Evolutionary conservation across 805 yeast species (phyloP).

Genomic region (Yamadazyma scolyti): DNA sequence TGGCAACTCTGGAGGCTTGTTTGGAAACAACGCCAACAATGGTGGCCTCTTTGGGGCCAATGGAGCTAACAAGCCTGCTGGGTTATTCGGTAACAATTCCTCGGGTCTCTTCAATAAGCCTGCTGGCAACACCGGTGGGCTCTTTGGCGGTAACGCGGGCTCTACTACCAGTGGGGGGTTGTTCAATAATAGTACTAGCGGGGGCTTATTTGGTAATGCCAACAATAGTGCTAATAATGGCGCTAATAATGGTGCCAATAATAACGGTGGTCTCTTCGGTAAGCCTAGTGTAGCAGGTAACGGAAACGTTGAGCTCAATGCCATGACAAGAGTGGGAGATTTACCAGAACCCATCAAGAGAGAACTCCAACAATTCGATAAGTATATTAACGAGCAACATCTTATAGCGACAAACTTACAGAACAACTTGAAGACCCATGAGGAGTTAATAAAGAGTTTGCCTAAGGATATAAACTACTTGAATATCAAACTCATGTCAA

Average conservation of each 20-base stretch:
- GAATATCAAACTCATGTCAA: conserved; percentile 55
- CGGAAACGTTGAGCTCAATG: conserved; percentile 47
- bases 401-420: conserved; percentile 66
- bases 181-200: conserved; percentile 18
- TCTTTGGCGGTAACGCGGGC: conserved; percentile 14
- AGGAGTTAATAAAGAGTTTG: conserved; percentile 60
- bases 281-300: conserved; percentile 35
- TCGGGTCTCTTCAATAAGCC: conserved; percentile 1
- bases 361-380: conserved; percentile 67
- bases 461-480: conserved; percentile 70
- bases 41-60: conserved; percentile 27
- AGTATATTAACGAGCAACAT: conserved; percentile 70
- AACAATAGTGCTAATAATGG: conserved; percentile 1
- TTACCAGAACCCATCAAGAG: conserved; percentile 66
- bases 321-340: conserved; percentile 73
- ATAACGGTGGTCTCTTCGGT: conserved; percentile 5
- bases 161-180: conserved; percentile 18
- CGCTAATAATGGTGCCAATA: conserved; percentile 1
- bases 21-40: conserved; percentile 11
- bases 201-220: conserved; percentile 5
- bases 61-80: conserved; percentile 6
- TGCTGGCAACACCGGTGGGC: neutral
- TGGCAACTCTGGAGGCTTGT: conserved; percentile 17
- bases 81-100: conserved; percentile 10
- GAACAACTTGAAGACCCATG: conserved; percentile 59